phyloP scores from a whole-genome alignment of 1,284 basidiomycete species.

The Hymenochaete sp. region DNA sequence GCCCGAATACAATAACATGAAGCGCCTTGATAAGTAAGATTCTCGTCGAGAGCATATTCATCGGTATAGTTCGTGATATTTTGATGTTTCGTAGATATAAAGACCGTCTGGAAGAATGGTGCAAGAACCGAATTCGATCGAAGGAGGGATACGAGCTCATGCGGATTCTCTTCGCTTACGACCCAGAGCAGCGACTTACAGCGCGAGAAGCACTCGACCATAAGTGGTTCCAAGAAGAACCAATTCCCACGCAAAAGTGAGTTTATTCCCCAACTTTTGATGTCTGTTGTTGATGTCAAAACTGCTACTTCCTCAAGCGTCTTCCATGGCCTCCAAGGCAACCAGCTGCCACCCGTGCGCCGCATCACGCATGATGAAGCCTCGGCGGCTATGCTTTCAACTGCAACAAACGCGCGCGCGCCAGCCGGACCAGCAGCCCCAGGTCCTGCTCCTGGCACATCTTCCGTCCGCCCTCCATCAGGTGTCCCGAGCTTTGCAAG shows the following conservation, averaged over 20 bases:
- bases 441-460: constrained; percentile 38
- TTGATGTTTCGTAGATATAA: constrained; percentile 40
- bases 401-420: constrained; percentile 31
- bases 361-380: constrained; percentile 73
- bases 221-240: constrained; percentile 74
- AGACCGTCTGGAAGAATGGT: constrained; percentile 74
- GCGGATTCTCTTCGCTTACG: constrained; percentile 79
- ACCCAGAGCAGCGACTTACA: constrained; percentile 81
- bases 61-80: constrained; percentile 17
- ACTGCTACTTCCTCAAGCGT: constrained; percentile 34
- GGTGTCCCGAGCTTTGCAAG: constrained; percentile 44
- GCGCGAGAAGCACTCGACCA: constrained; percentile 78
- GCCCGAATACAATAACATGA: constrained; percentile 83
- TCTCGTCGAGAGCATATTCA: background rate
- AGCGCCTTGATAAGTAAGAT: constrained; percentile 68
- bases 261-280: constrained; percentile 22
- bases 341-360: constrained; percentile 62
- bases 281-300: constrained; percentile 4
- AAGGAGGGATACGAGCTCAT: constrained; percentile 75
- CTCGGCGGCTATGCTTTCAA: constrained; percentile 60
- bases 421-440: too few species aligned
- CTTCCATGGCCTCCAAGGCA: constrained; percentile 44
- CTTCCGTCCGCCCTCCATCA: constrained; percentile 25
- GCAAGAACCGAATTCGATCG: constrained; percentile 52
- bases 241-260: constrained; percentile 65